Percentiles rank a stretch among this genome's conserved stretches.
These are phyloP conservation scores for Theobroma grandiflorum DNA, from an alignment of 441 rosid species.

Conservation along the genomic window DNA sequence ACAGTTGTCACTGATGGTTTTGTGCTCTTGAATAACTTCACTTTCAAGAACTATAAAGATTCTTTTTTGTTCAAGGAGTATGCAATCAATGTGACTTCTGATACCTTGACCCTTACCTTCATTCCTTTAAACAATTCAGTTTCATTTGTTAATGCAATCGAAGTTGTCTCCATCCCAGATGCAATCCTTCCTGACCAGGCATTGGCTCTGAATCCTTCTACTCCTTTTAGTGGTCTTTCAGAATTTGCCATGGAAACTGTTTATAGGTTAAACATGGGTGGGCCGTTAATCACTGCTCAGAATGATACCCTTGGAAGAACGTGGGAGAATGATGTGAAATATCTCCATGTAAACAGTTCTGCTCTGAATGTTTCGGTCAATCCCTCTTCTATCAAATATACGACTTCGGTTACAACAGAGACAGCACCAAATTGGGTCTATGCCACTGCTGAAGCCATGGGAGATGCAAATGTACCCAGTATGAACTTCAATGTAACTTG, in stretches of 20 bases:
- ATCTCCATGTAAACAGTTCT: slow-evolving; percentile 86
- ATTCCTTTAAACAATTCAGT: slow-evolving; percentile 77
- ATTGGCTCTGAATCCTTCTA: slow-evolving; percentile 63
- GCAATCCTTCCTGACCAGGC: slow-evolving; percentile 77
- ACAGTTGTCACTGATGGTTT: slow-evolving; percentile 75
- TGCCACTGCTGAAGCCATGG: slow-evolving; percentile 91
- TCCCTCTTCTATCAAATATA: slow-evolving; percentile 72
- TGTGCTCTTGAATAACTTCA: slow-evolving; percentile 87
- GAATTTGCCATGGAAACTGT: slow-evolving; percentile 80
- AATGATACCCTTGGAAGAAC: slow-evolving; percentile 90
- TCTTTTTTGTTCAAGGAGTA: slow-evolving; percentile 87
- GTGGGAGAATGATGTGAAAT: slow-evolving; percentile 85
- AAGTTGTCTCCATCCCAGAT: slow-evolving; percentile 85
- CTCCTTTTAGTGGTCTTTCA: slow-evolving; percentile 72
- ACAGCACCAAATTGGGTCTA: slow-evolving; percentile 91
- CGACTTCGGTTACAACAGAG: slow-evolving; percentile 52
- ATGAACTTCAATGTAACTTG: slow-evolving; percentile 88
- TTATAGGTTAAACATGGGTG: slow-evolving; percentile 91
- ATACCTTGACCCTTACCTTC: slow-evolving; percentile 67
- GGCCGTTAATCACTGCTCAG: slow-evolving; percentile 81
- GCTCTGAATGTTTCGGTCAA: slow-evolving; percentile 64
- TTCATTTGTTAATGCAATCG: slow-evolving; percentile 89
- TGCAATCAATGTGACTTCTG: slow-evolving; percentile 80
- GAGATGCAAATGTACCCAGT: slow-evolving; percentile 69
- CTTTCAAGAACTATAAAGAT: slow-evolving; percentile 64